Evolutionary conservation across 257 asterid genomes (phyloP).

Genomic region (Fraxinus excelsior): DNA sequence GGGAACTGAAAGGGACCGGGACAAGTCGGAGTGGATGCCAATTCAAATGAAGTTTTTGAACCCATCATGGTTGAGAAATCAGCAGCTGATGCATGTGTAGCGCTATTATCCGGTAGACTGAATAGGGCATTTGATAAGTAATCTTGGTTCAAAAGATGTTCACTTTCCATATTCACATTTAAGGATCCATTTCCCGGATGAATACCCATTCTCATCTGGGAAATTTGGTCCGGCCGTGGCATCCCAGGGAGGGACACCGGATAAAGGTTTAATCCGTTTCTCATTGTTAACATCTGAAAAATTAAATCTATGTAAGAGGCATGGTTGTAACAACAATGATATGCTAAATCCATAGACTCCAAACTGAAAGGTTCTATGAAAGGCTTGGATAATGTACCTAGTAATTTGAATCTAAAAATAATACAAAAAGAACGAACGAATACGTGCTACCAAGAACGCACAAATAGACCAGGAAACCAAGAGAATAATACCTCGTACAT

Average conservation of each 20-base stretch:
- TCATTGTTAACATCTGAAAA: conserved; percentile 65
- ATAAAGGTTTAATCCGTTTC: conserved; percentile 65
- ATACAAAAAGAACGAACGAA: too few relatives aligned
- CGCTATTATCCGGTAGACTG: conserved; percentile 19
- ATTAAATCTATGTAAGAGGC: conserved; percentile 7
- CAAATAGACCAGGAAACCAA: too few relatives aligned
- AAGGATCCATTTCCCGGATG: conserved; percentile 34
- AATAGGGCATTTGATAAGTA: conserved; percentile 27
- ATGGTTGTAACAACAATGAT: neutral
- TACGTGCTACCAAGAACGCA: too few relatives aligned
- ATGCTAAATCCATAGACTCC: too few relatives aligned
- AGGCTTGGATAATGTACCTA: too few relatives aligned
- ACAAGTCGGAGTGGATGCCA: conserved; percentile 36
- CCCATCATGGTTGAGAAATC: conserved; percentile 34
- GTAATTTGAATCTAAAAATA: too few relatives aligned
- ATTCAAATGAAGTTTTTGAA: conserved; percentile 28
- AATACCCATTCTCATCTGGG: conserved; percentile 36
- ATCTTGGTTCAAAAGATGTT: conserved; percentile 32
- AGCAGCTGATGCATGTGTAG: conserved; percentile 23
- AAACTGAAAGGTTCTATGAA: too few relatives aligned
- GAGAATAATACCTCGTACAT: too few relatives aligned
- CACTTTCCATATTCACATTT: conserved; percentile 28
- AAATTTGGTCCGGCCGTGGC: conserved; percentile 33
- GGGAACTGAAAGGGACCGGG: conserved; percentile 37
- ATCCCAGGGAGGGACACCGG: conserved; percentile 58